Evolutionary conservation across 2,329 filamentous ascomycete genomes (phyloP).

Genomic region (Pestalotiopsis sp.): DNA sequence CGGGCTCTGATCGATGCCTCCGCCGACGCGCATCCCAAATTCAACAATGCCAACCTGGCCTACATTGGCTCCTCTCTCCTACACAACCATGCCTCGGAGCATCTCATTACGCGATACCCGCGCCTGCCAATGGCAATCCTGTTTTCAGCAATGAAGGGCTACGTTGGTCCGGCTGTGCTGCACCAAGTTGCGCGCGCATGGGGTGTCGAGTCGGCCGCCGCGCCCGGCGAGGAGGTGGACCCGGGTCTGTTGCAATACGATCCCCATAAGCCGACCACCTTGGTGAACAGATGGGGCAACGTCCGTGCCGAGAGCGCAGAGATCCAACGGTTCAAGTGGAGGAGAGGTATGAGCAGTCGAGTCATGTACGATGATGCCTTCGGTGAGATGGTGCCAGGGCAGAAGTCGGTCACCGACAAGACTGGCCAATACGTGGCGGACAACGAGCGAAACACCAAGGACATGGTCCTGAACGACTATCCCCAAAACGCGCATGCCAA

Average conservation of each 20-base stretch:
- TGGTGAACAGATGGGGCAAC: conserved; percentile 53
- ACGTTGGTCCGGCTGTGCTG: conserved; percentile 75
- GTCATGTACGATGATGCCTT: conserved; percentile 85
- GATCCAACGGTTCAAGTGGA: conserved; percentile 54
- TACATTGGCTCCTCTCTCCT: conserved; percentile 82
- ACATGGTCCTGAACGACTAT: conserved; percentile 24
- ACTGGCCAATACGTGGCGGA: conserved; percentile 23
- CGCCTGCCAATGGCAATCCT: conserved; percentile 88
- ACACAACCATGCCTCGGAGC: conserved; percentile 86
- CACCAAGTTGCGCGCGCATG: conserved; percentile 77
- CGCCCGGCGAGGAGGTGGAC: conserved; percentile 89
- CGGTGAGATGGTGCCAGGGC: conserved; percentile 59
- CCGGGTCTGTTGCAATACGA: conserved; percentile 85
- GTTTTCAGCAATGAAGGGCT: conserved; percentile 84
- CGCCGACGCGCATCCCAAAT: conserved; percentile 75
- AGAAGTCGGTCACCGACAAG: conserved; percentile 20
- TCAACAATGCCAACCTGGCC: conserved; percentile 88
- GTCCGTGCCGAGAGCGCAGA: conserved; percentile 52
- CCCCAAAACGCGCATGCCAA: conserved; percentile 61
- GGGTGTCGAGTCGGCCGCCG: conserved; percentile 88
- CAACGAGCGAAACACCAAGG: conserved; percentile 23
- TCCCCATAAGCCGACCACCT: conserved; percentile 46
- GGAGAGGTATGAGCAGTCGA: conserved; percentile 73
- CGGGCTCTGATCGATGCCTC: conserved; percentile 84
- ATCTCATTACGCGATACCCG: conserved; percentile 85